phyloP scores from a whole-genome alignment of 768 basidiomycete species.

The Mycena maculata region DNA sequence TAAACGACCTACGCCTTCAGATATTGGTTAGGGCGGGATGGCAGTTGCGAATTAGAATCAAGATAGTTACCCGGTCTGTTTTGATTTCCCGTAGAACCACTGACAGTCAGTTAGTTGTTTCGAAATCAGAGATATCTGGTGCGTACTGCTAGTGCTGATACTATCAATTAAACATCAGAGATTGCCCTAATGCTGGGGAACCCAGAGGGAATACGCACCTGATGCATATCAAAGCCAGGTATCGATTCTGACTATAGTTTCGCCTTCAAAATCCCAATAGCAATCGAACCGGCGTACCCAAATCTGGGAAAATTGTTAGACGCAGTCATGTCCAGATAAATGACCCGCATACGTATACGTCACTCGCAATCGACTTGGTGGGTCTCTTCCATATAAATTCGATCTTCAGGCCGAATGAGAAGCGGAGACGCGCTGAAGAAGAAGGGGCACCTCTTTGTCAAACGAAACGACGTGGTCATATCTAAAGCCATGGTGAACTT shows the following conservation, averaged over 20 bases:
- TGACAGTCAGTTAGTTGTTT: not conserved
- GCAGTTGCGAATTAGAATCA: no score
- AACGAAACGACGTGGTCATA: conserved; percentile 22
- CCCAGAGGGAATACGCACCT: no score
- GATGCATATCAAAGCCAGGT: conserved; percentile 17
- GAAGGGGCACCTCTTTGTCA: conserved; percentile 11
- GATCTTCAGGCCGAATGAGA: not conserved
- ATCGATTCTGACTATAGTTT: conserved; percentile 15
- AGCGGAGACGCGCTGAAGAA: not conserved
- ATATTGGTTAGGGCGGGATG: not conserved
- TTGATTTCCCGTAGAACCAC: conserved; percentile 15
- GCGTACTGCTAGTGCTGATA: conserved; percentile 18
- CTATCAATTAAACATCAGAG: no score
- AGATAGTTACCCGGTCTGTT: conserved; percentile 3
- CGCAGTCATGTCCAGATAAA: not conserved
- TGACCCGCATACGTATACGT: conserved; percentile 9
- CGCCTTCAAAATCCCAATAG: not conserved
- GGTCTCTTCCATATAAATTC: conserved; percentile 19
- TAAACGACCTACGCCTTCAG: conserved; percentile 11
- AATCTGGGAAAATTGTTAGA: not conserved
- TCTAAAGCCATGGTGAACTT: not conserved
- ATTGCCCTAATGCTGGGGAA: no score
- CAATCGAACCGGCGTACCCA: conserved; percentile 7
- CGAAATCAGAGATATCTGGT: not conserved
- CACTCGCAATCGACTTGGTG: conserved; percentile 18